Percentiles rank a stretch among this genome's conserved stretches.
These are phyloP conservation scores for Styphnolobium japonicum DNA, from an alignment of 306 rosid species.

Conservation along the genomic window DNA sequence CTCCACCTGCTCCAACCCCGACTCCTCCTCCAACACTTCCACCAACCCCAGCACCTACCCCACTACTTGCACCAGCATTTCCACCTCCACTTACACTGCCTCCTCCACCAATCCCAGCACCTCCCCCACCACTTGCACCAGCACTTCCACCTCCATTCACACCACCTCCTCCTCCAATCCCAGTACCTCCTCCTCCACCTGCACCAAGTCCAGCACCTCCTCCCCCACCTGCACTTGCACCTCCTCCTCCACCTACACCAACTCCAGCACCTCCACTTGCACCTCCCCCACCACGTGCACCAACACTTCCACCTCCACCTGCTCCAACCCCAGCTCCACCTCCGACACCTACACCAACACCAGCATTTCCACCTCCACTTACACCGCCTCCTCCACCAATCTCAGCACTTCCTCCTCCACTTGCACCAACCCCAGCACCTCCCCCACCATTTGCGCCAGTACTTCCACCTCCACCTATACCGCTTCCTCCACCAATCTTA, in stretches of 20 bases:
- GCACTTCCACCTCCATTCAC: not conserved
- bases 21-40: not conserved
- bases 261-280: not conserved
- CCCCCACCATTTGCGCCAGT: not conserved
- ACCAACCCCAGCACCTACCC: not conserved
- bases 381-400: not conserved
- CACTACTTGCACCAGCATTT: not conserved
- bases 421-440: not conserved
- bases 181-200: not conserved
- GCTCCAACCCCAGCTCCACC: not conserved
- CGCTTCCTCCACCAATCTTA: rapidly evolving
- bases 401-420: not conserved
- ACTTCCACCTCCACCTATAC: not conserved
- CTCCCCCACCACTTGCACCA: not conserved
- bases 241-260: not conserved
- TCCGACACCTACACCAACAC: not conserved
- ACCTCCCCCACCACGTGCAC: not conserved
- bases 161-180: too few species aligned
- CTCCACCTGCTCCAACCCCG: not conserved
- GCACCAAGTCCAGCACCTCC: not conserved
- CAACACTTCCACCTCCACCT: not conserved
- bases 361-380: not conserved
- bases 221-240: not conserved
- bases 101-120: not conserved
- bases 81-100: not conserved